Evolutionary conservation across 805 yeast species (phyloP).

Genomic region (Schizosaccharomyces cryophilus): DNA sequence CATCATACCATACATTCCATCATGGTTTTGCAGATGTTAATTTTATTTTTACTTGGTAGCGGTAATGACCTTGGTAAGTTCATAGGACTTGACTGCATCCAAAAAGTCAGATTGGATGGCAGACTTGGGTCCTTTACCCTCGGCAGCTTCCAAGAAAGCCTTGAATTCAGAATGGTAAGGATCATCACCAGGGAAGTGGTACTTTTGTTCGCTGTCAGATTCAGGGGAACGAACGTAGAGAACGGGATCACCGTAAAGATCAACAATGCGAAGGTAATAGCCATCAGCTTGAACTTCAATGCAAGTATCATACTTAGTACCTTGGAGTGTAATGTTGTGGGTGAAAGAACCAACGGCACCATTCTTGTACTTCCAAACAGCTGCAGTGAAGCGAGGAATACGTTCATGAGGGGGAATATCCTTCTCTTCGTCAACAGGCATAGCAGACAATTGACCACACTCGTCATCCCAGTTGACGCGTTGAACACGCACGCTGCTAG

Average conservation of each 20-base stretch:
- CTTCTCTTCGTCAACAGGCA: conserved; percentile 6
- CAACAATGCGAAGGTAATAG: conserved; percentile 8
- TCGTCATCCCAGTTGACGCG: conserved; percentile 7
- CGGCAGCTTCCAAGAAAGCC: conserved; percentile 1
- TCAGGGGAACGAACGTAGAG: conserved; percentile 10
- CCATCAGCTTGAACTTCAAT: conserved; percentile 9
- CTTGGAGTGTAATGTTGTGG: conserved; percentile 8
- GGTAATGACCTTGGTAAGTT: conserved; percentile 1
- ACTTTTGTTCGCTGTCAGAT: conserved; percentile 21
- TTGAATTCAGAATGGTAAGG: conserved; percentile 1
- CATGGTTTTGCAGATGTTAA: too few species aligned
- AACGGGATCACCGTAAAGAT: conserved; percentile 7
- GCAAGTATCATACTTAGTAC: conserved; percentile 7
- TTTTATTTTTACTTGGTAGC: conserved; percentile 1
- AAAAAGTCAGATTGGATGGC: not conserved
- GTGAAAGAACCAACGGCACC: conserved; percentile 9
- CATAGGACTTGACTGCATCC: conserved; percentile 3
- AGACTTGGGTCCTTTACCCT: not conserved
- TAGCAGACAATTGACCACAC: conserved; percentile 7
- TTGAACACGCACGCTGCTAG: conserved; percentile 6
- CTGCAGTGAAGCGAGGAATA: conserved; percentile 8
- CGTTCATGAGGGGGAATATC: conserved; percentile 6
- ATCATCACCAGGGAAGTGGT: conserved; percentile 1
- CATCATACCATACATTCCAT: too few species aligned
- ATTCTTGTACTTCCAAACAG: conserved; percentile 7